Base-by-base conservation (phyloP, 441 rosid species). In the Jatropha multifida region DNA sequence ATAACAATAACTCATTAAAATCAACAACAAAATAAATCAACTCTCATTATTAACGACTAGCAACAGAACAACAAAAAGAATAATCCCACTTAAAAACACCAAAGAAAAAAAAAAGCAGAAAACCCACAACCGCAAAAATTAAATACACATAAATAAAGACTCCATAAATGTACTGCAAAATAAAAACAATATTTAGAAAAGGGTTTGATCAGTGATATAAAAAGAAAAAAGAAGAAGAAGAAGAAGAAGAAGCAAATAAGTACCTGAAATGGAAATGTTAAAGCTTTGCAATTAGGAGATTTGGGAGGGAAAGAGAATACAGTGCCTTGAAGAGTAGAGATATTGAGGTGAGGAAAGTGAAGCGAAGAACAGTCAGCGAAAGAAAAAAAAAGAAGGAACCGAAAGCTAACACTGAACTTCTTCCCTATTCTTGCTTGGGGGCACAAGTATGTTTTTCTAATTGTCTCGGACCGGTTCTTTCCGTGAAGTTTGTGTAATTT, bases 181-280 rank as follows among this genome's bases (percentile, higher is more conserved):
- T 18, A 13, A 52, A 42, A n/a, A 67, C 68, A 68, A 74, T 12
- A 14, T 4, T 1, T 8, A 68, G 41, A 64, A 65, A 68, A 26
- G 41, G 59, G 68, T n/a, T 54, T 64, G 79, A 82, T 79, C 80
- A n/a, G 63, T 48, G 0, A 32, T 32, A 32, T 32, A 32, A 32
- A 32, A 32, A 32, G 32, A 32, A 32, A 32, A 32, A 32, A 32
- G 32, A 32, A 32, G 32, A 32, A 32, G 32, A 32, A 32, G 9
- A 68, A 11, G 42, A 69, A 69, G 58, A 40, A 73, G 58, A 42
- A 60, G 52, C 41, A 2, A 42, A 75, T 68, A 46, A 14, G 60
- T 46, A 82, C 86, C 86, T 72, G 71, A 27, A 27, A 71, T 26
- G 67, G 80, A 73, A 80, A 79, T 51, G 82, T 59, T 48, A 67